Evolutionary conservation across 495 filamentous ascomycete species (phyloP).

Genomic region (Aspergillus haitiensis): DNA sequence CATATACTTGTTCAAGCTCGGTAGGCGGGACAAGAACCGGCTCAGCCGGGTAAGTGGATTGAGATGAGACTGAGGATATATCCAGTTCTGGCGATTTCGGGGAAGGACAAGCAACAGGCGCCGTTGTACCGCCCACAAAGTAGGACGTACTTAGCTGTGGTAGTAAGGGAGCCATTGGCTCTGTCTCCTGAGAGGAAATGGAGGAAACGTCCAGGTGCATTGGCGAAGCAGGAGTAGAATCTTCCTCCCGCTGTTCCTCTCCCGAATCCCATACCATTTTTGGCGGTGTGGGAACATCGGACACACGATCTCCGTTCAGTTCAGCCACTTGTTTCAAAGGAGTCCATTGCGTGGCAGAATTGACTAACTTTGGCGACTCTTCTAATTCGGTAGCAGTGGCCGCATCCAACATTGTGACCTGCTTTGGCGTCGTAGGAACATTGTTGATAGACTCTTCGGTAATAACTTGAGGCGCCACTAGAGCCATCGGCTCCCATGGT

Average conservation of each 20-base stretch:
- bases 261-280: constrained; percentile 44
- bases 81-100: constrained; percentile 28
- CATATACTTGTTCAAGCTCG: constrained; percentile 24
- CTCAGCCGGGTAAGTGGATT: constrained; percentile 28
- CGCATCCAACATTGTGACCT: constrained; percentile 17
- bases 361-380: constrained; percentile 29
- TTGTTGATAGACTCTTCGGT: constrained; percentile 11
- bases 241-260: constrained; percentile 21
- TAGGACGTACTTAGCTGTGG: constrained; percentile 38
- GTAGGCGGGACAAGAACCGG: constrained; percentile 24
- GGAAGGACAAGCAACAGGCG: constrained; percentile 29
- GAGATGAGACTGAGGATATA: constrained; percentile 34
- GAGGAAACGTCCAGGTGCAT: constrained; percentile 38
- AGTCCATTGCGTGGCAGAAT: constrained; percentile 42
- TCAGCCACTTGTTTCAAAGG: constrained; percentile 29
- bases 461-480: constrained; percentile 5
- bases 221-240: constrained; percentile 21
- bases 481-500: constrained; percentile 46
- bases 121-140: constrained; percentile 31
- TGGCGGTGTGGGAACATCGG: constrained; percentile 39
- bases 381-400: constrained; percentile 22
- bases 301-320: constrained; percentile 30
- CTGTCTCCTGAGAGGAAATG: constrained; percentile 41
- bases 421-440: constrained; percentile 29
- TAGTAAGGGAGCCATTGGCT: constrained; percentile 33